A percentile compares a stretch with the other conserved stretches of the same genome.
phyloP scores from a whole-genome alignment of 768 basidiomycete genomes.

The Pleurotus tuber-regium region DNA sequence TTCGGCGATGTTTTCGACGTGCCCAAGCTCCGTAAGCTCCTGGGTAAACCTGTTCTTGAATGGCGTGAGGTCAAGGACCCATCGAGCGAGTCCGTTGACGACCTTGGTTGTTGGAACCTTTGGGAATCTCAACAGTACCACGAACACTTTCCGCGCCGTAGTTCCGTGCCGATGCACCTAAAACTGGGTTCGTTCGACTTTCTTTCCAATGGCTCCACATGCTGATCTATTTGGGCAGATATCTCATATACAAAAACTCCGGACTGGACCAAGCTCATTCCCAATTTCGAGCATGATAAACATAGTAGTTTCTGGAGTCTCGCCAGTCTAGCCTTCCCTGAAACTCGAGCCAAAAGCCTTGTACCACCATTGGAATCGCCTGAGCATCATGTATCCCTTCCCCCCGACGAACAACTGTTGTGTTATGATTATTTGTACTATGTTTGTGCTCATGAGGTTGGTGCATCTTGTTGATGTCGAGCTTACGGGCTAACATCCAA shows the following conservation, averaged over 20 bases:
- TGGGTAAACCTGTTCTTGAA: constrained; percentile 52
- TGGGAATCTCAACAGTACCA: constrained; percentile 46
- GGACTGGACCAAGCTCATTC: constrained; percentile 46
- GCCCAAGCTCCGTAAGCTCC: constrained; percentile 40
- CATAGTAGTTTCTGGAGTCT: constrained; percentile 46
- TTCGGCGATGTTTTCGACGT: constrained; percentile 65
- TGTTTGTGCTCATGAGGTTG: constrained; percentile 43
- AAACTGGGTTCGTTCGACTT: constrained; percentile 35
- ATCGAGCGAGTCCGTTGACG: constrained; percentile 36
- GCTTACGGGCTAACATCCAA: constrained; percentile 9
- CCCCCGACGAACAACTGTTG: constrained; percentile 49
- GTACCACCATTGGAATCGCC: constrained; percentile 40
- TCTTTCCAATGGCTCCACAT: constrained; percentile 14
- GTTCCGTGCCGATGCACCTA: constrained; percentile 32
- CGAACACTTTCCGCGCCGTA: constrained; percentile 37
- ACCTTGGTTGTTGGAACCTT: constrained; percentile 56
- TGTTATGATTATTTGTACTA: constrained; percentile 56
- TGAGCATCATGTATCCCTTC: constrained; percentile 37
- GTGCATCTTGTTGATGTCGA: constrained; percentile 12
- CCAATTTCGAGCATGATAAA: constrained; percentile 40
- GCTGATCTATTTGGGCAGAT: constrained; percentile 29
- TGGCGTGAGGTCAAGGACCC: constrained; percentile 62
- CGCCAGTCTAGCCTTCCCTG: constrained; percentile 44
- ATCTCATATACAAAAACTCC: constrained; percentile 52
- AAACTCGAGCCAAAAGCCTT: constrained; percentile 35